A percentile compares a stretch with the other conserved stretches of the same genome.
Evolutionary conservation across 208 protist species (phyloP).

Genomic region (Leishmania amazonensis): DNA sequence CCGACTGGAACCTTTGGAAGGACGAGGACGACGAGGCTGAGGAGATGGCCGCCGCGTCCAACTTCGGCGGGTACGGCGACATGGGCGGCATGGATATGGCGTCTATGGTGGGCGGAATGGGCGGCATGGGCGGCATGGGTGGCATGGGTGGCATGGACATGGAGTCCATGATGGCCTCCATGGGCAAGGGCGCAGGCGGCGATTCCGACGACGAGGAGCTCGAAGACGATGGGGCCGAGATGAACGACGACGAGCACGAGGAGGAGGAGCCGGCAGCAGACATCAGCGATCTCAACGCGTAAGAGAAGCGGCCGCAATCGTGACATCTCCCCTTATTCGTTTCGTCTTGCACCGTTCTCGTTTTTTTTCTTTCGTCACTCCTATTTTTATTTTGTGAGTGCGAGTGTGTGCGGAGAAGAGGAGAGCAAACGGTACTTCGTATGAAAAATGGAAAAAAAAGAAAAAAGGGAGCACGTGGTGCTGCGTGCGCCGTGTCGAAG

Average conservation of each 20-base stretch:
- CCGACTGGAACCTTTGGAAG: slow-evolving; percentile 93
- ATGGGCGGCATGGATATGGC: slow-evolving; percentile 59
- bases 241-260: neutral
- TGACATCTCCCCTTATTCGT: neutral
- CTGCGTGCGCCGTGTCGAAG: neutral
- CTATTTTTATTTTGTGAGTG: neutral
- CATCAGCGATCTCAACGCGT: slow-evolving; percentile 66
- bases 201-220: slow-evolving; percentile 62
- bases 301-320: neutral
- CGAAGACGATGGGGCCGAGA: slow-evolving; percentile 30
- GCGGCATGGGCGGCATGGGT: slow-evolving; percentile 47
- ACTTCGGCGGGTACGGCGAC: slow-evolving; percentile 86
- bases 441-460: neutral
- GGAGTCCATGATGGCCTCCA: slow-evolving; percentile 58
- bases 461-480: neutral
- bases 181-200: slow-evolving; percentile 37
- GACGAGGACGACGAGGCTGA: slow-evolving; percentile 90
- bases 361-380: neutral
- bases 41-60: slow-evolving; percentile 47
- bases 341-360: neutral
- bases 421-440: neutral
- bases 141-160: slow-evolving; percentile 56
- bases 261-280: slow-evolving; percentile 45
- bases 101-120: slow-evolving; percentile 68
- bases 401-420: neutral